Conservation (phyloP, 2,329 filamentous ascomycete species). For the Fusarium sarcochroum region DNA sequence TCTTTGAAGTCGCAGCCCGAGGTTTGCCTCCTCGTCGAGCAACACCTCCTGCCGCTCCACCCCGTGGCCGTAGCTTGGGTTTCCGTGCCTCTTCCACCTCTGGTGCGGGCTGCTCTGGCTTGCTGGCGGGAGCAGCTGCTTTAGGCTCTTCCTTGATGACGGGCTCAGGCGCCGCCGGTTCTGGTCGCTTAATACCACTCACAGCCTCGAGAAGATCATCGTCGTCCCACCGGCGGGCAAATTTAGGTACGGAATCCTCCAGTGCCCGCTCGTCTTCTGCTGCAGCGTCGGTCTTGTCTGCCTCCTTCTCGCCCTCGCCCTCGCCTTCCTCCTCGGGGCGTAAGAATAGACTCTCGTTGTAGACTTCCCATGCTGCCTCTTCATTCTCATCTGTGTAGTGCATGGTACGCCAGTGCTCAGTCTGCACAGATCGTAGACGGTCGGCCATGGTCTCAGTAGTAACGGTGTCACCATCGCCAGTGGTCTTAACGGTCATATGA, state of each 20-base stretch:
- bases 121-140: constrained; percentile 33
- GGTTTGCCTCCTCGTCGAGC: constrained; percentile 50
- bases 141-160: constrained; percentile 50
- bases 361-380: constrained; percentile 80
- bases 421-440: constrained; percentile 82
- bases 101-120: constrained; percentile 31
- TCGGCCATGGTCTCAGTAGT: constrained; percentile 80
- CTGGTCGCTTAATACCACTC: constrained; percentile 59
- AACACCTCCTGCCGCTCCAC: constrained; percentile 43
- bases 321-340: constrained; percentile 31
- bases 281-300: constrained; percentile 37
- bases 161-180: constrained; percentile 47
- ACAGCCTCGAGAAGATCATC: constrained; percentile 62
- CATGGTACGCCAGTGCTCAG: constrained; percentile 85
- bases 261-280: constrained; percentile 44
- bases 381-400: constrained; percentile 87
- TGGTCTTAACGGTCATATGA: constrained; percentile 88
- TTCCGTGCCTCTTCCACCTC: constrained; percentile 48
- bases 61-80: constrained; percentile 47
- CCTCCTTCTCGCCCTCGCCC: constrained; percentile 24
- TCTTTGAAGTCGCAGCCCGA: constrained; percentile 43
- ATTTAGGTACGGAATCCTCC: constrained; percentile 55
- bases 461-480: constrained; percentile 75
- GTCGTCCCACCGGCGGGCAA: constrained; percentile 61
- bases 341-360: constrained; percentile 76